phyloP scores from a whole-genome alignment of 495 filamentous ascomycete genomes.

The Elasticomyces elasticus region DNA sequence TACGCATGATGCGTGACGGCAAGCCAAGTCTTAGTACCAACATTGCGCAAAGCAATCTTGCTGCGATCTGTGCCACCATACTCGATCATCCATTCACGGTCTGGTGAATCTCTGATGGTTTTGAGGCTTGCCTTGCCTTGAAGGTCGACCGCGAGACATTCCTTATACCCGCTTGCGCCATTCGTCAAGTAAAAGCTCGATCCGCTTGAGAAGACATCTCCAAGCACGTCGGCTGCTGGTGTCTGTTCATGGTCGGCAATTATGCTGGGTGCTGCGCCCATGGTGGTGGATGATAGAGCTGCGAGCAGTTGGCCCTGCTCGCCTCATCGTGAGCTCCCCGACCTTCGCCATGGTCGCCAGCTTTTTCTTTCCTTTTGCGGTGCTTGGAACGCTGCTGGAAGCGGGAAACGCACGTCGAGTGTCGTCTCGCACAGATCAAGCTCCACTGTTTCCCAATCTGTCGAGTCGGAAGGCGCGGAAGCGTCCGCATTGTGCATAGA shows the following conservation, averaged over 20 bases:
- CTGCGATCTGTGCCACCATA: not conserved
- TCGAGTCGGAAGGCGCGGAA: not conserved
- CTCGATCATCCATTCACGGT: constrained; percentile 1
- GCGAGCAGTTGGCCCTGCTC: too few species aligned
- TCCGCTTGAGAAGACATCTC: not conserved
- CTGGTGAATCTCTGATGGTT: not conserved
- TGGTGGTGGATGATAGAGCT: not conserved
- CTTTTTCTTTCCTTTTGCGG: too few species aligned
- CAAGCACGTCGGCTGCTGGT: not conserved
- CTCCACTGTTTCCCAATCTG: too few species aligned
- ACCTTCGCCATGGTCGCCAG: not conserved
- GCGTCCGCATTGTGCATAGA: not conserved
- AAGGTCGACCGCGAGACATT: not conserved
- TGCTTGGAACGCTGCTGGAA: too few species aligned
- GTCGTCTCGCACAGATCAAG: not conserved
- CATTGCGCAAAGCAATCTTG: not conserved
- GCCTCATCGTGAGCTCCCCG: too few species aligned
- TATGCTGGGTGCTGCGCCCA: not conserved
- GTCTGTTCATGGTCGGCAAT: not conserved
- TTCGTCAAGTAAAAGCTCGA: not conserved
- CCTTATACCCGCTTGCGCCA: not conserved
- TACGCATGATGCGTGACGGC: not conserved
- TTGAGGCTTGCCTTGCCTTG: not conserved
- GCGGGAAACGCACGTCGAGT: not conserved
- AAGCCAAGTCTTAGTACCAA: not conserved